Evolutionary conservation across 805 yeast genomes (phyloP), one percentile per base, ranked within the genome.

Genomic region (Saccharomyces paradoxus): DNA sequence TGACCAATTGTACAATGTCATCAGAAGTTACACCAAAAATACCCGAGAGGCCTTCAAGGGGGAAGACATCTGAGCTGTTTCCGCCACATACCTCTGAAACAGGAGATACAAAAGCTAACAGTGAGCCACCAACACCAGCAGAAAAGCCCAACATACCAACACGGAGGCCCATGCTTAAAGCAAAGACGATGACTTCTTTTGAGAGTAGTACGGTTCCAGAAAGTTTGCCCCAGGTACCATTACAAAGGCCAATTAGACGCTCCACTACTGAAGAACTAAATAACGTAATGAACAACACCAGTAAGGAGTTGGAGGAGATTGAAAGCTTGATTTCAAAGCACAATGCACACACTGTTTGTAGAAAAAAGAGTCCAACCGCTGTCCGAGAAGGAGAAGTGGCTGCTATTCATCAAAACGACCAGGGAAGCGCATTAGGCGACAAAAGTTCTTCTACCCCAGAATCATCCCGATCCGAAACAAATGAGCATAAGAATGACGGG

Each of bases 11-110:
- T 8, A 53, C 41, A n/a, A 58, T 56, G 59, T 56, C 61, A 21
- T 54, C 58, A 17, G 58, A 55, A 8, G 52, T 37, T 22, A 48
- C 56, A 17, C 74, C 74, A 7, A 47, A 56, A 24, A 54, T 71
- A 55, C 74, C 75, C 14, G 56, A 58, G 32, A 64, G 74, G 53
- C 74, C 74, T 2, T 41, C 55, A 27, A 47, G 57, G 41, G 46
- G 56, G 28, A 44, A 51, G 30, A 50, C 49, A 37, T 14, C 24
- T 2, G 49, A 50, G 17, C 31, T 24, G 17, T 17, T n/a, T 14
- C 29, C 46, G 21, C 29, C 41, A 49, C 37, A 48, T 30, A 41
- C 49, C 27, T 24, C 41, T 6, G 53, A 53, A 10, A 50, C 57
- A 29, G 69, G 70, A 26, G 52, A 22, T 1, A 55, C 60, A 8